Conservation (phyloP, 2,329 filamentous ascomycete genomes). For the Clonostachys rhizophaga region DNA sequence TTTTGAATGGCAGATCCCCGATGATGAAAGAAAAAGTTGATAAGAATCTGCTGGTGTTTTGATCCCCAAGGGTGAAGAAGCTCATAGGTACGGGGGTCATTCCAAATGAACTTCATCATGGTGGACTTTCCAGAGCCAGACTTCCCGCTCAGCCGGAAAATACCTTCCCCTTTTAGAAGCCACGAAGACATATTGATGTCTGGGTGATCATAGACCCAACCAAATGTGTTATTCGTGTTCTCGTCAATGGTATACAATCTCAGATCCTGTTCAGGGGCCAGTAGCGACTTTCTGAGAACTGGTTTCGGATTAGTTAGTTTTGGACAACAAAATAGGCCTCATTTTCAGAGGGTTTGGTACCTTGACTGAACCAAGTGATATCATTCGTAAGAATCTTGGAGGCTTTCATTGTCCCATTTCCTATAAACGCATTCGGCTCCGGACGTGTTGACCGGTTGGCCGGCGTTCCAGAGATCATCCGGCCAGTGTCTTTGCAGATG, state of each 20-base stretch:
- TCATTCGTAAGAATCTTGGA: no score
- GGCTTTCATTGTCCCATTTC: no score
- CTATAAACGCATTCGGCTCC: no score
- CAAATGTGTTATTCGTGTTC: not conserved
- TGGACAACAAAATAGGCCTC: no score
- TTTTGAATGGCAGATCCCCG: not conserved
- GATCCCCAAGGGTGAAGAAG: not conserved
- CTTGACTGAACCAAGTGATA: no score
- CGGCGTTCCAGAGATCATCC: no score
- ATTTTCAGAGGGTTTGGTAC: no score
- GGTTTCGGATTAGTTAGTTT: no score
- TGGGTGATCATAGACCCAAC: not conserved
- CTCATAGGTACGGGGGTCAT: not conserved
- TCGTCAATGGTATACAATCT: not conserved
- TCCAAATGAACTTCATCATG: slow-evolving; percentile 22
- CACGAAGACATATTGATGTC: not conserved
- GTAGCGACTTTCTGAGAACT: no score
- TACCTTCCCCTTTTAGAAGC: not conserved
- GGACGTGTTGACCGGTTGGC: no score
- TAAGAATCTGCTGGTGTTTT: not conserved
- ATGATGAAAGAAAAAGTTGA: not conserved
- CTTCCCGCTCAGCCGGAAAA: slow-evolving; percentile 10
- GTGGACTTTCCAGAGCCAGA: slow-evolving; percentile 31
- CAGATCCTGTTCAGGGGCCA: no score
- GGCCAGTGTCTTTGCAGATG: no score